Percentiles rank a stretch among this genome's conserved stretches.
These are phyloP conservation scores for Kwoniella mangroviensis DNA, from an alignment of 768 basidiomycete species.

Conservation along the genomic window DNA sequence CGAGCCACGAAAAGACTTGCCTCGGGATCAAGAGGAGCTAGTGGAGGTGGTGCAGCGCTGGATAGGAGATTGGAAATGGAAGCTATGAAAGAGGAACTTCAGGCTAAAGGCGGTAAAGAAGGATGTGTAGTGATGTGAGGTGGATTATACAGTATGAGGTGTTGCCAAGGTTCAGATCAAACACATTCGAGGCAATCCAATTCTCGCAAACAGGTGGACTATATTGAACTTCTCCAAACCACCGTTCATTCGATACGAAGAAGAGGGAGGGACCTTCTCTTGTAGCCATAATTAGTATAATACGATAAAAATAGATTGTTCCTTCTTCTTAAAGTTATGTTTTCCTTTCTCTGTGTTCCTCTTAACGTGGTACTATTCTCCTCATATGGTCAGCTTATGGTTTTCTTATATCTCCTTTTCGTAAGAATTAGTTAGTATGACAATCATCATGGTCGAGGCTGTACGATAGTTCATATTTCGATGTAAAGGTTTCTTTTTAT, in stretches of 20 bases:
- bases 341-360: background rate
- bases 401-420: background rate
- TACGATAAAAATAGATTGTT: background rate
- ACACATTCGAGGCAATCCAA: too few relatives aligned
- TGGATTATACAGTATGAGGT: too few relatives aligned
- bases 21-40: slow-evolving; percentile 61
- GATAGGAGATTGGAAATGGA: slow-evolving; percentile 52
- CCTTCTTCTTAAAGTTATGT: background rate
- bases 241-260: background rate
- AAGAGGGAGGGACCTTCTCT: background rate
- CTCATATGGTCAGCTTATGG: too few relatives aligned
- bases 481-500: background rate
- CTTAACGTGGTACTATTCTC: too few relatives aligned
- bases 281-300: background rate
- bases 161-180: background rate
- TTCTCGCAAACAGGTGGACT: too few relatives aligned
- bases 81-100: slow-evolving; percentile 48
- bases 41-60: slow-evolving; percentile 34
- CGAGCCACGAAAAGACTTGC: slow-evolving; percentile 84
- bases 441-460: background rate
- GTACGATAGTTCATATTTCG: background rate
- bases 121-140: slow-evolving; percentile 54
- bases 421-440: background rate
- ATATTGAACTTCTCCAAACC: too few relatives aligned
- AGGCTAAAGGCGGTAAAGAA: slow-evolving; percentile 44